phyloP scores from a whole-genome alignment of 2,329 filamentous ascomycete species.

The Alternaria rosae region DNA sequence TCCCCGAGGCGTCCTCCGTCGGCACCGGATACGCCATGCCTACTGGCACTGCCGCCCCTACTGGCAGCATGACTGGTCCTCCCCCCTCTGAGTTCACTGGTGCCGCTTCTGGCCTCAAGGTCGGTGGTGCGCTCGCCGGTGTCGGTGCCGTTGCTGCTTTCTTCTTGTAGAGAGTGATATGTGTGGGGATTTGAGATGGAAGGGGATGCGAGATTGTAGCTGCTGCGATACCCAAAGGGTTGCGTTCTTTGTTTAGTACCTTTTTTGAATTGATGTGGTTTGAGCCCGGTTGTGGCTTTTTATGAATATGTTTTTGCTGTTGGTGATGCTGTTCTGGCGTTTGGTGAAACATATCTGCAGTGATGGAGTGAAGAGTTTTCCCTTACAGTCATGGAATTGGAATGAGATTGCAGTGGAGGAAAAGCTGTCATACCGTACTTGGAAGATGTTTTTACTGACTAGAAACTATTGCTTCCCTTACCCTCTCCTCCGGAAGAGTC shows the following conservation, averaged over 20 bases:
- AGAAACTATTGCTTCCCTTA: not conserved
- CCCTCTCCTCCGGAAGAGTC: not conserved
- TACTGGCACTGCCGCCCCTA: conserved; percentile 22
- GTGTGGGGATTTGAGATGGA: not conserved
- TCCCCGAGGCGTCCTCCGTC: conserved; percentile 12
- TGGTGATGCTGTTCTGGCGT: not conserved
- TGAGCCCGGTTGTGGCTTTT: not conserved
- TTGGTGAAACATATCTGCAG: not conserved
- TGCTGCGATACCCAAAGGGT: not conserved
- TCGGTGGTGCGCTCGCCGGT: conserved; percentile 44
- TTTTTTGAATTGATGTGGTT: not conserved
- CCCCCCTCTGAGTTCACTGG: conserved; percentile 42
- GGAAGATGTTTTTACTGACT: not conserved
- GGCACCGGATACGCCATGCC: not conserved
- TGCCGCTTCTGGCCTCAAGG: conserved; percentile 39
- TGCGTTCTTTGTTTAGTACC: not conserved
- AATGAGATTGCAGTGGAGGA: not conserved
- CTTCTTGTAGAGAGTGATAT: conserved; percentile 39
- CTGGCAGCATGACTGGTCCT: conserved; percentile 31
- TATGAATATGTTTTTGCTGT: not conserved
- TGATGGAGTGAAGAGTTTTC: not conserved
- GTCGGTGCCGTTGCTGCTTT: conserved; percentile 45
- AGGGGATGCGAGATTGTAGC: not conserved
- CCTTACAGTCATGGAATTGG: not conserved
- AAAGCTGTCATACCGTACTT: not conserved